These are phyloP conservation scores for Coemansia erecta DNA, from an alignment of 192 early-diverging fungal species.

Conservation along the genomic window DNA sequence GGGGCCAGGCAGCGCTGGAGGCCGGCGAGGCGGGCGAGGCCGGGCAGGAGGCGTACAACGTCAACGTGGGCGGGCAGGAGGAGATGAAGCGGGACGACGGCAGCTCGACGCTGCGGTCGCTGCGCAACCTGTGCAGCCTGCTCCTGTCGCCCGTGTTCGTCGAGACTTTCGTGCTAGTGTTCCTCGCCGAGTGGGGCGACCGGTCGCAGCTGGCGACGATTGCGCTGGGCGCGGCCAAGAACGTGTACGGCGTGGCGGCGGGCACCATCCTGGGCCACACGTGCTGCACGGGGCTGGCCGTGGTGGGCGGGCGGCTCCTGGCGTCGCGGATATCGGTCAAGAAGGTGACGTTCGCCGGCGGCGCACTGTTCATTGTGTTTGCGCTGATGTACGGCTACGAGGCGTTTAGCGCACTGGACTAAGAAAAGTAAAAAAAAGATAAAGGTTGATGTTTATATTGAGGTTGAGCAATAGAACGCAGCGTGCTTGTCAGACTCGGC, in stretches of 20 bases:
- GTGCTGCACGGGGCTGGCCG: constrained; percentile 88
- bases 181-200: constrained; percentile 98
- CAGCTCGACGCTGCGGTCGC: constrained; percentile 46
- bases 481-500: constrained; percentile 45
- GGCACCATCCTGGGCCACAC: constrained; percentile 90
- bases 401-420: constrained; percentile 9
- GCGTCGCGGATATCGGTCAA: constrained; percentile 83
- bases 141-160: constrained; percentile 91
- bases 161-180: constrained; percentile 94
- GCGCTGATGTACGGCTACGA: constrained; percentile 70
- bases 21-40: constrained; percentile 54
- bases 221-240: constrained; percentile 90
- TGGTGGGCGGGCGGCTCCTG: constrained; percentile 88
- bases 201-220: constrained; percentile 96
- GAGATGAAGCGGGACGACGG: constrained; percentile 28
- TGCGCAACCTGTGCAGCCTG: constrained; percentile 70
- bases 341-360: constrained; percentile 82
- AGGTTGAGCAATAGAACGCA: constrained; percentile 27
- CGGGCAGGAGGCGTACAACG: constrained; percentile 21
- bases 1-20: constrained; percentile 60
- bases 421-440: not conserved
- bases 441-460: not conserved
- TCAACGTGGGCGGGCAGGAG: constrained; percentile 31
- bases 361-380: constrained; percentile 87
- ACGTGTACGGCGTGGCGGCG: constrained; percentile 86